Conservation (phyloP, 2,329 filamentous ascomycete genomes). For the Ophiostoma perfectum region DNA sequence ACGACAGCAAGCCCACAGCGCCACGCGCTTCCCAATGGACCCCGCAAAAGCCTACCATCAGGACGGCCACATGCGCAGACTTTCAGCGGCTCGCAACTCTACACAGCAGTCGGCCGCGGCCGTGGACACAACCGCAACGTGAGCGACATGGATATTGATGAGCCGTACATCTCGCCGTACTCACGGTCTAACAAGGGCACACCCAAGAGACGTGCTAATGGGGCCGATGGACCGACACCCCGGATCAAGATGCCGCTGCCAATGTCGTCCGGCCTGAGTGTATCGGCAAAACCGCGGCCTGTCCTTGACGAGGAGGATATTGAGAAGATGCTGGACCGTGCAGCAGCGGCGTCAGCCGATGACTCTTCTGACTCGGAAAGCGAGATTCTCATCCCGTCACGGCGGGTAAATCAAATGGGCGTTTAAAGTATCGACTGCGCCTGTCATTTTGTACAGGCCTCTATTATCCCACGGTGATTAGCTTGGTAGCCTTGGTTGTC, state of each 20-base stretch:
- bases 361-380: conserved; percentile 54
- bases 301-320: conserved; percentile 51
- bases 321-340: conserved; percentile 53
- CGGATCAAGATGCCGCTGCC: conserved; percentile 41
- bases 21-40: conserved; percentile 44
- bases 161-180: conserved; percentile 35
- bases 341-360: conserved; percentile 42
- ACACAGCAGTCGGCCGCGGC: conserved; percentile 26
- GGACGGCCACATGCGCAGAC: conserved; percentile 34
- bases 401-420: conserved; percentile 19
- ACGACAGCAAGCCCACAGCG: conserved; percentile 29
- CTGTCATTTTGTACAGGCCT: background rate
- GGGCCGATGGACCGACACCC: conserved; percentile 32
- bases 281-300: conserved; percentile 37
- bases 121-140: conserved; percentile 29
- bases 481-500: background rate
- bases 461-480: background rate
- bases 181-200: conserved; percentile 33
- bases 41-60: conserved; percentile 49
- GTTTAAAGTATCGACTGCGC: background rate
- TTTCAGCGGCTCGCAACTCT: conserved; percentile 25
- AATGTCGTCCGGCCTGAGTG: conserved; percentile 46
- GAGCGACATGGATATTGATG: conserved; percentile 47
- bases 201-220: conserved; percentile 42
- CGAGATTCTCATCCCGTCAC: conserved; percentile 47